phyloP scores from a whole-genome alignment of 805 yeast species.

The Spathaspora hagerdaliae region DNA sequence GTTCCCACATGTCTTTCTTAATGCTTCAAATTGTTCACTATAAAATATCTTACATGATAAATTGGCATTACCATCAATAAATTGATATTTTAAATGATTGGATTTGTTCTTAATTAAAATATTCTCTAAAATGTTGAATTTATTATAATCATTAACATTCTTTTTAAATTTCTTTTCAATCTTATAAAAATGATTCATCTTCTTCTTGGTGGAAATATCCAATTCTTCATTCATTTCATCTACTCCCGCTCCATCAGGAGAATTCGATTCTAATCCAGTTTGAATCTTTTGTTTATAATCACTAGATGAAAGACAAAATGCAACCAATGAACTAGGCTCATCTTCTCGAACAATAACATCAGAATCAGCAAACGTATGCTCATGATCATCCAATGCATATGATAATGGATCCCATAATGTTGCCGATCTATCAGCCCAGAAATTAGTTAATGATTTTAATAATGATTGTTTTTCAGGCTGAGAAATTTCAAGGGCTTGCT shows the following conservation, averaged over 20 bases:
- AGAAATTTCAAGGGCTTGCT: slow-evolving; percentile 20
- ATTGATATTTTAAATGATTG: slow-evolving; percentile 88
- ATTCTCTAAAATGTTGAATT: slow-evolving; percentile 47
- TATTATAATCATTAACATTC: slow-evolving; percentile 18
- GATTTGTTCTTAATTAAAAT: slow-evolving; percentile 79
- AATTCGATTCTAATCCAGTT: slow-evolving; percentile 13
- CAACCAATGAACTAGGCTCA: slow-evolving; percentile 92
- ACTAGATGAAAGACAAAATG: slow-evolving; percentile 82
- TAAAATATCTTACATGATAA: slow-evolving; percentile 91
- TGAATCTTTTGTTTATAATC: slow-evolving; percentile 72
- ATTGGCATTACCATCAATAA: slow-evolving; percentile 76
- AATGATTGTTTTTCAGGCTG: slow-evolving; percentile 69
- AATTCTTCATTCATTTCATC: slow-evolving; percentile 8
- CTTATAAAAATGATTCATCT: slow-evolving; percentile 34
- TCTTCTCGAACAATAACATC: slow-evolving; percentile 92
- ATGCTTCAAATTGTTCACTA: slow-evolving; percentile 95
- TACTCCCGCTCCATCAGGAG: neutral
- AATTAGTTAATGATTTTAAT: slow-evolving; percentile 77
- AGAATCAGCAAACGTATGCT: slow-evolving; percentile 90
- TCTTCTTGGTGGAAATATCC: slow-evolving; percentile 22
- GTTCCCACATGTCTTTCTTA: slow-evolving; percentile 72
- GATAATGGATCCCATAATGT: slow-evolving; percentile 90
- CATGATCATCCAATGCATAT: slow-evolving; percentile 75
- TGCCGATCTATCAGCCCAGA: slow-evolving; percentile 98
- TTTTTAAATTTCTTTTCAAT: slow-evolving; percentile 40